Conservation (phyloP, 2,329 filamentous ascomycete genomes). For the Tolypocladium sp. region DNA sequence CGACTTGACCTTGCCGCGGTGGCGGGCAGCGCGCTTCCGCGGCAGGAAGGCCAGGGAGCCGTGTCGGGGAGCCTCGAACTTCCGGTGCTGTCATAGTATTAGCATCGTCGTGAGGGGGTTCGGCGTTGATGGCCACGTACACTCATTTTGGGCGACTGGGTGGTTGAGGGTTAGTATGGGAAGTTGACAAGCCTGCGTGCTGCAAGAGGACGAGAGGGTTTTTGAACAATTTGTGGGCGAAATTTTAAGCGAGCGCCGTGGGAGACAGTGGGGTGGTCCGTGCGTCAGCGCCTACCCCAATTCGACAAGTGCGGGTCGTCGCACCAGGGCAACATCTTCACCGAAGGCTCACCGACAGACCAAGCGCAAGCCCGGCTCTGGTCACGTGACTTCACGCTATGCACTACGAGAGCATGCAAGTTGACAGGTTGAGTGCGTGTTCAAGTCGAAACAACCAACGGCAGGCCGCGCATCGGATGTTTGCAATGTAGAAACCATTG, state of each 20-base stretch:
- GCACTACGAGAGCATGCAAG: too few species aligned
- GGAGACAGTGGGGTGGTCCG: conserved; percentile 14
- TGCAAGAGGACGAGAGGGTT: conserved; percentile 14
- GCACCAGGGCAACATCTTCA: conserved; percentile 7
- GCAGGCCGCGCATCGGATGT: not conserved
- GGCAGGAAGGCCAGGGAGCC: conserved; percentile 84
- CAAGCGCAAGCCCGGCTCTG: not conserved
- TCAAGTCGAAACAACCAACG: not conserved
- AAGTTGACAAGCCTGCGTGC: conserved; percentile 23
- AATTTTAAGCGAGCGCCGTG: conserved; percentile 27
- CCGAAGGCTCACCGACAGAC: not conserved
- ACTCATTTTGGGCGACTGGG: conserved; percentile 31
- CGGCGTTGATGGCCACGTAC: conserved; percentile 17
- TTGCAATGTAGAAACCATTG: not conserved
- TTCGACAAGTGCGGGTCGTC: not conserved
- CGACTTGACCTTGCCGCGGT: conserved; percentile 98
- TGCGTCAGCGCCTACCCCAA: conserved; percentile 9
- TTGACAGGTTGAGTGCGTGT: not conserved
- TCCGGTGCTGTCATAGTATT: conserved; percentile 35
- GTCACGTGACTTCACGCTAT: not conserved
- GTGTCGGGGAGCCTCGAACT: conserved; percentile 83
- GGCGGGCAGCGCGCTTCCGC: conserved; percentile 85
- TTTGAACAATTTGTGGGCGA: conserved; percentile 24
- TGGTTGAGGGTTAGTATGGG: conserved; percentile 26
- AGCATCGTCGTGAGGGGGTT: not conserved